phyloP scores from a whole-genome alignment of 306 rosid species.

The Malus fusca region DNA sequence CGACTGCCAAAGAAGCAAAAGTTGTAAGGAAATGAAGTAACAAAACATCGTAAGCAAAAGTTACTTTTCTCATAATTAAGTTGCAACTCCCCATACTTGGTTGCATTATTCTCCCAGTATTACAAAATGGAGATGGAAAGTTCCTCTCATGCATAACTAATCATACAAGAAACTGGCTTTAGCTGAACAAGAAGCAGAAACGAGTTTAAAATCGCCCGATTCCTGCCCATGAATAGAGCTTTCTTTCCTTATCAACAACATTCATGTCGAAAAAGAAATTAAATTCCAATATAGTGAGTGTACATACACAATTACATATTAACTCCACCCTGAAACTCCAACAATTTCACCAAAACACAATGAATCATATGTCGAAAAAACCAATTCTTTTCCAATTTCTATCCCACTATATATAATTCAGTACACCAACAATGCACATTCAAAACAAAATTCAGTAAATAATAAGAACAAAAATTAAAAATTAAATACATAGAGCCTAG shows the following conservation, averaged over 20 bases:
- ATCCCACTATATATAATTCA: not conserved
- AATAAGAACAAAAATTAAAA: no score
- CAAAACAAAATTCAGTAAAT: not conserved
- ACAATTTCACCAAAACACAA: not conserved
- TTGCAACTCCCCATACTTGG: not conserved
- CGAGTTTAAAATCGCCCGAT: not conserved
- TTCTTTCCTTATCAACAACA: not conserved
- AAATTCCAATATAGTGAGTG: not conserved
- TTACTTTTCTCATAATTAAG: not conserved
- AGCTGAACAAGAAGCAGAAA: not conserved
- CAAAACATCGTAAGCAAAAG: not conserved
- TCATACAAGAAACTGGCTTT: not conserved
- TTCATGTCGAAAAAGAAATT: not conserved
- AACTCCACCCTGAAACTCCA: not conserved
- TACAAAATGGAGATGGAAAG: not conserved
- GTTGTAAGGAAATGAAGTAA: slow-evolving; percentile 11
- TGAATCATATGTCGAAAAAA: not conserved
- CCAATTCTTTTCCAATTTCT: not conserved
- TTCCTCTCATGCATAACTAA: not conserved
- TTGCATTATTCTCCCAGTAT: not conserved
- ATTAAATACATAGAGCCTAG: not conserved
- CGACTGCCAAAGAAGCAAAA: slow-evolving; percentile 61
- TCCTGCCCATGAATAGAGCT: not conserved
- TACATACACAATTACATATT: not conserved
- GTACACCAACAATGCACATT: not conserved